Base-by-base conservation (phyloP, 2,329 filamentous ascomycete genomes). In the Botrytis fabae region DNA sequence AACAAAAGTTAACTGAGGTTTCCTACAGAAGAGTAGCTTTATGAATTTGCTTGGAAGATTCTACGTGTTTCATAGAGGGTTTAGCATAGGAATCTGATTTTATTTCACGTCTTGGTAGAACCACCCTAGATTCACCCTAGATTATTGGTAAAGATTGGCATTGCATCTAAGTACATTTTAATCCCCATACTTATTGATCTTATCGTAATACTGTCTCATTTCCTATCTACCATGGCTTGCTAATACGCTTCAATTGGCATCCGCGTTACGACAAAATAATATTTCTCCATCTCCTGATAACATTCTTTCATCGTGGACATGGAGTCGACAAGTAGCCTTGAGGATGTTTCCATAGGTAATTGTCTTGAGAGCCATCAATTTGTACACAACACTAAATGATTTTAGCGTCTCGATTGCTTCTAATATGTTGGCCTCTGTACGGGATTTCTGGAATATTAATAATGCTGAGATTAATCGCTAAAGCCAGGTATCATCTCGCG, bases 351-450 rank as follows among this genome's bases (percentile, higher is more conserved):
- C 22, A 65, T 44, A 46, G 61, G 61, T 63, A 60, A 16, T 35
- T 51, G 9, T 6, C n/a, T 60, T 28, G 1, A 32, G 1, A 16
- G 10, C 7, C 5, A 9, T n/a, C 9, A 3, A 40, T 22, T 35
- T 20, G 12, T 22, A 10, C 40, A 44, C 2, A 18, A 35, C 14
- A 28, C 48, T 71, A 66, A 71, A 20, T 18, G 6, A 38, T 57
- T 54, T n/a, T 35, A 71, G 61, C 48, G 0, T 28, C 61, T 5
- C 10, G 48, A 32, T 20, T 71, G 35, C 61, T 71, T n/a, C n/a
- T 71, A 16, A 59, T 71, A 71, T 54, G 46, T n/a, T 71, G 70
- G 61, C 70, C 70, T 35, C 61, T 71, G 2, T 71, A 71, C 32
- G 70, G 48, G 18, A 46, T 71, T 4, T 71, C 70, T n/a, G 70